A percentile compares a stretch with the other conserved stretches of the same genome.
phyloP scores from a whole-genome alignment of 1,284 basidiomycete genomes.

The Schizopora paradoxa region DNA sequence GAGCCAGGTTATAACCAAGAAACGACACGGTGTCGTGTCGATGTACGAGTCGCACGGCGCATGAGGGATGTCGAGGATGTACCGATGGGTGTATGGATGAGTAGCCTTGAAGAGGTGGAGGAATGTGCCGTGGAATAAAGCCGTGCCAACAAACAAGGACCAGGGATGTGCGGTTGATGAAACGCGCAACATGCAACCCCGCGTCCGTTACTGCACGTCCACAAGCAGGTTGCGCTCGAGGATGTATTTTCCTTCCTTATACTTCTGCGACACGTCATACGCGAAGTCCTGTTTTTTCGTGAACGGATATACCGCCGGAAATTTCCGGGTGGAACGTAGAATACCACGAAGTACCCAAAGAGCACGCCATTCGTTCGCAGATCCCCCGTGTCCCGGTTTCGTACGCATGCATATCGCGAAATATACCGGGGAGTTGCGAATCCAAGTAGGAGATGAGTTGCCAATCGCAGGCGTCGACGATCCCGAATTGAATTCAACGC shows the following conservation, averaged over 20 bases:
- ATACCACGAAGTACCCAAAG: not conserved
- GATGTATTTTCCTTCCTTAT: conserved; percentile 98
- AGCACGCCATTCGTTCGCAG: too few relatives aligned
- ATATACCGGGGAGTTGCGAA: too few relatives aligned
- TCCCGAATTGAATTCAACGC: too few relatives aligned
- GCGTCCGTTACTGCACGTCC: conserved; percentile 58
- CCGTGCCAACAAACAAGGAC: not conserved
- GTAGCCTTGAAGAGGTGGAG: conserved; percentile 4
- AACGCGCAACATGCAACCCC: conserved; percentile 1
- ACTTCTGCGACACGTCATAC: conserved; percentile 86
- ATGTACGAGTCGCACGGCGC: too few relatives aligned
- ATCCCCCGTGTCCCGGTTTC: too few relatives aligned
- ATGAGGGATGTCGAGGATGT: not conserved
- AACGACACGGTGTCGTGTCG: too few relatives aligned
- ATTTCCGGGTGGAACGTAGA: not conserved
- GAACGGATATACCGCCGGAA: too few relatives aligned
- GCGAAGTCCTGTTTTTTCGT: conserved; percentile 91
- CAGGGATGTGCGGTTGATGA: conserved; percentile 10
- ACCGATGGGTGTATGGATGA: conserved; percentile 1
- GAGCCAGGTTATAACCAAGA: too few relatives aligned
- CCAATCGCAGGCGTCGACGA: too few relatives aligned
- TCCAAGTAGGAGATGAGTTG: too few relatives aligned
- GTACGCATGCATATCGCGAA: too few relatives aligned
- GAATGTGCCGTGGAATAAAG: not conserved
- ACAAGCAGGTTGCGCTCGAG: conserved; percentile 88